phyloP scores from a whole-genome alignment of 2,329 filamentous ascomycete species.

The Xylaria sp. region DNA sequence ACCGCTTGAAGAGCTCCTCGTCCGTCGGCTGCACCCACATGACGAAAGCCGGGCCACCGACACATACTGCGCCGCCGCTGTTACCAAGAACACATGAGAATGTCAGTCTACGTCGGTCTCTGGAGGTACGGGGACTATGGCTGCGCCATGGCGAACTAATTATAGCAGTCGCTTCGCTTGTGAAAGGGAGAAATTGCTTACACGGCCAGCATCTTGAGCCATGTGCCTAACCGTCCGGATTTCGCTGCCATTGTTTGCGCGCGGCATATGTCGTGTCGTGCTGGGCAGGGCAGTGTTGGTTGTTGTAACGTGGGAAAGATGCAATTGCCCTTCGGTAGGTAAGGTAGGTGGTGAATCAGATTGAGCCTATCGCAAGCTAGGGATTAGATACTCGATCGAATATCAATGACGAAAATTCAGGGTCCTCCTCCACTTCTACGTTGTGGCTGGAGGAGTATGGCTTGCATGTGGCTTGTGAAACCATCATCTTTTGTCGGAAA shows the following conservation, averaged over 20 bases:
- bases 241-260: slow-evolving; percentile 50
- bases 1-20: slow-evolving; percentile 88
- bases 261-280: background rate
- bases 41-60: slow-evolving; percentile 86
- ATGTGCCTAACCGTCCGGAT: slow-evolving; percentile 60
- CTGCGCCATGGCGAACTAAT: background rate
- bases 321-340: background rate
- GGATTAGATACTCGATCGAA: slow-evolving; percentile 15
- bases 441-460: slow-evolving; percentile 5
- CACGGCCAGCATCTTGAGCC: slow-evolving; percentile 74
- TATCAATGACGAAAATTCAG: slow-evolving; percentile 37
- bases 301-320: background rate
- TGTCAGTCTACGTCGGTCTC: slow-evolving; percentile 2
- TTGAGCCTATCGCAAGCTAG: slow-evolving; percentile 1
- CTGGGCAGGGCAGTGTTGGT: background rate
- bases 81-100: background rate
- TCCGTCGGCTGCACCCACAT: slow-evolving; percentile 82
- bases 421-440: slow-evolving; percentile 10
- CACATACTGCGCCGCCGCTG: slow-evolving; percentile 54
- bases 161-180: slow-evolving; percentile 14
- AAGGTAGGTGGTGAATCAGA: background rate
- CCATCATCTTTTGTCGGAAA: too few species aligned
- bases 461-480: slow-evolving; percentile 2
- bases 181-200: slow-evolving; percentile 50
- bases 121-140: background rate